Evolutionary conservation across 2,329 filamentous ascomycete genomes (phyloP), one percentile per base, ranked within the genome.

Genomic region (Fusarium graminum): DNA sequence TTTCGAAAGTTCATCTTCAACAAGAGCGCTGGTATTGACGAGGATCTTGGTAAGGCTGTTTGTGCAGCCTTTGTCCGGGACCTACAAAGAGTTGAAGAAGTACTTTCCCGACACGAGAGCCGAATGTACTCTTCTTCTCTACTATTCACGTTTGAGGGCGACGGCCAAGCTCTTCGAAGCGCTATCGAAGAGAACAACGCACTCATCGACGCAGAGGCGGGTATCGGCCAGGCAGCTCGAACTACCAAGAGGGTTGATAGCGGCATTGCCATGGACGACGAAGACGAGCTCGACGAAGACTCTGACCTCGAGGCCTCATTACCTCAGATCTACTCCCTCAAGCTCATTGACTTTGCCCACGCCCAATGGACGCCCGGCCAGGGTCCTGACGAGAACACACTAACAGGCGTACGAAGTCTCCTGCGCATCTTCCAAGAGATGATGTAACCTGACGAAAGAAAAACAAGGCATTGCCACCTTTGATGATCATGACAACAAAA

Each of bases 261-360:
- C 52, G 85, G 84, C 65, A 86, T 87, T 67, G 82, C 74, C 58
- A 74, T 86, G 68, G 79, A 79, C 57, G 80, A 81, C 40, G 76
- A 81, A 34, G 76, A 79, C 26, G 78, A 78, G 71, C 74, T 72
- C 44, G 81, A 84, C 4, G 83, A 83, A 6, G 86, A 89, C 3
- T 83, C 86, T 13, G 76, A 77, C 38, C 78, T 81, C 1, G 81
- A 82, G 3, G 83, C 43, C 28, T 63, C 69, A 16, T 62, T 81
- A 12, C 90, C 90, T 0, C 89, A 89, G 71, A 86, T 97, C 41
- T 92, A 90, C 72, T 86, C 88, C 13, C 83, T 97, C 47, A 95
- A 94, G 75, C 84, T 99, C 65, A 99, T 99, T 71, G 95, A 99
- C 77, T 99, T 99, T 83, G 95, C 95, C 2, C 95, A 99, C 78